Conservation (phyloP, 441 rosid genomes). For the Rhodomyrtus psidioides region DNA sequence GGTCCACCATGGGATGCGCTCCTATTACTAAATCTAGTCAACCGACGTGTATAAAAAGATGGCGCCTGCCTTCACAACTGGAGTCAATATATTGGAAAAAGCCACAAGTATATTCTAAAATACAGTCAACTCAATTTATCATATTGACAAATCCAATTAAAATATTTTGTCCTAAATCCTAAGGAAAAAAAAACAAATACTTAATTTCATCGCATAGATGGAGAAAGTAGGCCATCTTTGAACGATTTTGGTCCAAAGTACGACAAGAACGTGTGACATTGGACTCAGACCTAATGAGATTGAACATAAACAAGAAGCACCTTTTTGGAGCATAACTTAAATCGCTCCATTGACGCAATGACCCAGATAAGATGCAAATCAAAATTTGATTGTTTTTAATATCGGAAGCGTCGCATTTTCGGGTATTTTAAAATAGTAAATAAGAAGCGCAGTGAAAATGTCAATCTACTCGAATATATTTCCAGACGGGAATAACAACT, state of each 20-base stretch:
- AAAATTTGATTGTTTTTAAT: neutral
- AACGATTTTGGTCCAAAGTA: neutral
- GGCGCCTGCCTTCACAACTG: neutral
- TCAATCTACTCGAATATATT: accelerated
- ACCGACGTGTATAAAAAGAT: neutral
- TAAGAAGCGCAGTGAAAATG: neutral
- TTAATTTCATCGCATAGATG: neutral
- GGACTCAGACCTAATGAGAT: neutral
- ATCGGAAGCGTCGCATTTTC: neutral
- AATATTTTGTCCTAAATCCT: neutral
- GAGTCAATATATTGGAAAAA: neutral
- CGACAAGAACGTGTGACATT: neutral
- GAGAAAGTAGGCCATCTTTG: neutral
- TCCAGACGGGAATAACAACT: accelerated
- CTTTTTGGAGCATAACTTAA: neutral
- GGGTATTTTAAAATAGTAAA: neutral
- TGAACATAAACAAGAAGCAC: neutral
- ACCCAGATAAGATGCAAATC: neutral
- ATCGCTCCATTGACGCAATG: neutral
- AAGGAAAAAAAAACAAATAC: neutral
- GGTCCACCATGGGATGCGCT: neutral
- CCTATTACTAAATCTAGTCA: neutral
- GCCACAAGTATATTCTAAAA: neutral
- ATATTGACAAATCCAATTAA: neutral
- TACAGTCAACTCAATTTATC: neutral